Evolutionary conservation across 148 eudicot species (phyloP).

Genomic region (Camellia granthamiana): DNA sequence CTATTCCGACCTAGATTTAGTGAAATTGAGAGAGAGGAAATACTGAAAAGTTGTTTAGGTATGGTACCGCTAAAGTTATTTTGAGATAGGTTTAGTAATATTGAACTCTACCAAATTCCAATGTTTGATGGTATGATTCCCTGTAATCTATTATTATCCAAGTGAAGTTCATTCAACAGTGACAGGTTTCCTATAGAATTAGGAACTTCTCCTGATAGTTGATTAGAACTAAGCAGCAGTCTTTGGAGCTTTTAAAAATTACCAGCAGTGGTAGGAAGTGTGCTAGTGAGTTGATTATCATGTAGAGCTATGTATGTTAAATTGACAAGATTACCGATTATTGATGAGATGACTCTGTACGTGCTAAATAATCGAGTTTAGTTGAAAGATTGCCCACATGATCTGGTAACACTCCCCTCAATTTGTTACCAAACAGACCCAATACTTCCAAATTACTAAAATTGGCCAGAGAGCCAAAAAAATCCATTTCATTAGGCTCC

Average conservation of each 20-base stretch:
- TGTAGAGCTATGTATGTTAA: neutral
- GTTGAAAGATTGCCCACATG: constrained; percentile 13
- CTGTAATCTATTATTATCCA: neutral
- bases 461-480: constrained; percentile 12
- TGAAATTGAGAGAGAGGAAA: constrained; percentile 5
- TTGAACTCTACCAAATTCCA: neutral
- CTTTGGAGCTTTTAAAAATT: neutral
- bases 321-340: constrained; percentile 9
- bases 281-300: neutral
- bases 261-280: neutral
- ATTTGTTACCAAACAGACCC: neutral
- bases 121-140: constrained; percentile 7
- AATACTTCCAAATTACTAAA: neutral
- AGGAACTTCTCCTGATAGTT: constrained; percentile 13
- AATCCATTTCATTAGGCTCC: constrained; percentile 5
- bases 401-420: neutral
- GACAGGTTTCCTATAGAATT: constrained; percentile 16
- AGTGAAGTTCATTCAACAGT: neutral
- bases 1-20: neutral
- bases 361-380: neutral
- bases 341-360: constrained; percentile 1
- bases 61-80: constrained; percentile 17
- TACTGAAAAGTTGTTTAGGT: neutral
- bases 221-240: neutral
- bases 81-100: neutral